Percentiles rank a stretch among this genome's conserved stretches.
These are phyloP conservation scores for Fusarium sp. DNA, from an alignment of 2,329 filamentous ascomycete genomes.

Conservation along the genomic window DNA sequence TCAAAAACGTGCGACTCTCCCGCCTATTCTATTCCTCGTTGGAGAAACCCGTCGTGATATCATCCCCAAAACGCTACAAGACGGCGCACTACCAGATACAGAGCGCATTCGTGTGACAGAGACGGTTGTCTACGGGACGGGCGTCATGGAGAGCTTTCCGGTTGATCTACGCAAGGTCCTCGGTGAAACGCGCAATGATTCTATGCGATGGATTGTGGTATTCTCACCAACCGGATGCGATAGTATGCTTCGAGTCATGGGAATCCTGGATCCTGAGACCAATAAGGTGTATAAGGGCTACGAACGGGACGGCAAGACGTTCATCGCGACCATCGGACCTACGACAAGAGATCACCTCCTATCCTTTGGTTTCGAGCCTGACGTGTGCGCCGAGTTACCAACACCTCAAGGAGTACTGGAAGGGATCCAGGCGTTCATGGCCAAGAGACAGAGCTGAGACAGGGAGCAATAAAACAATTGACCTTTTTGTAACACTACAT, in stretches of 20 bases:
- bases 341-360: constrained; percentile 84
- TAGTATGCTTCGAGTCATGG: constrained; percentile 65
- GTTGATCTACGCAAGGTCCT: constrained; percentile 69
- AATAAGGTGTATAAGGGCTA: constrained; percentile 49
- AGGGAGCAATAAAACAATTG: not conserved
- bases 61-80: constrained; percentile 83
- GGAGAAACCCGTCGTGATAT: constrained; percentile 91
- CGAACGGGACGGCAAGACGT: constrained; percentile 59
- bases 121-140: constrained; percentile 86
- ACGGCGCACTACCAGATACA: constrained; percentile 57
- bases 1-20: constrained; percentile 56
- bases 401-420: constrained; percentile 81
- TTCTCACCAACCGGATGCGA: constrained; percentile 75
- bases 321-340: constrained; percentile 89
- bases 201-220: constrained; percentile 77
- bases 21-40: constrained; percentile 83
- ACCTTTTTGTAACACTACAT: not conserved
- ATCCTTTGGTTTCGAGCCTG: constrained; percentile 73
- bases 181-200: constrained; percentile 52
- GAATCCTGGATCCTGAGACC: constrained; percentile 59
- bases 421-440: constrained; percentile 65
- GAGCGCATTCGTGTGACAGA: constrained; percentile 77
- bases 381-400: constrained; percentile 84
- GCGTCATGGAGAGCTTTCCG: constrained; percentile 82
- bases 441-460: constrained; percentile 22